Conservation (phyloP, 169 alveolate species). For the Cryptosporidium parvum region DNA sequence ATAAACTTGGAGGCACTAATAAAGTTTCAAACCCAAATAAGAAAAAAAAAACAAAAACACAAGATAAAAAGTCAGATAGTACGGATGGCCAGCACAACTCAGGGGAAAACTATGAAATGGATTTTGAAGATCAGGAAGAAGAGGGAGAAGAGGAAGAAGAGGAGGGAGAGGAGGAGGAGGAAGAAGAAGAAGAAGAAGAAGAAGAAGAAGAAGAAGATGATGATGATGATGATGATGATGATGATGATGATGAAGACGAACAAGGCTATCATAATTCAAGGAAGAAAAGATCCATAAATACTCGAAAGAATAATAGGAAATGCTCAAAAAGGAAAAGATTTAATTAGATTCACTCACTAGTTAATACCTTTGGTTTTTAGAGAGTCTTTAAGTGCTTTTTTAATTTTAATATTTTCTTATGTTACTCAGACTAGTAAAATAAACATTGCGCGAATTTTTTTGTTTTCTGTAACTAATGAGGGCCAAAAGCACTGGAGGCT, state of each 20-base stretch:
- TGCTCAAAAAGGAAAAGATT: not conserved
- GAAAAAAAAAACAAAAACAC: not conserved
- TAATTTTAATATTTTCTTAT: too few relatives aligned
- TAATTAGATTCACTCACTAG: not conserved
- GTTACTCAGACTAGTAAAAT: too few relatives aligned
- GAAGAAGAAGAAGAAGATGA: not conserved
- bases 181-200: constrained; percentile 16
- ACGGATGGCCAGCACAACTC: not conserved
- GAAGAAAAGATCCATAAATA: constrained; percentile 26
- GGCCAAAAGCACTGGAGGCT: not conserved
- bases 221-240: not conserved
- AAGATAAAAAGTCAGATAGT: constrained; percentile 3
- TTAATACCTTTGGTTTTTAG: not conserved
- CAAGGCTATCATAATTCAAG: constrained; percentile 14
- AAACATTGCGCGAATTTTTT: not conserved
- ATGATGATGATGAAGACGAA: not conserved
- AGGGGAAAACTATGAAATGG: not conserved
- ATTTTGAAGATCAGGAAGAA: constrained; percentile 23
- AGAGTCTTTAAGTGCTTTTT: too few relatives aligned
- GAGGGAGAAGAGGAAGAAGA: not conserved
- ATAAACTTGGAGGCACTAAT: not conserved
- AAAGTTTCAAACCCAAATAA: not conserved
- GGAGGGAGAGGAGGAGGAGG: not conserved
- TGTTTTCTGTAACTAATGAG: not conserved
- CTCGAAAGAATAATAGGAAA: not conserved